Percentiles rank a stretch among this genome's conserved stretches.
Conservation (phyloP, 2,329 filamentous ascomycete species). For the Monosporascus sp. region DNA sequence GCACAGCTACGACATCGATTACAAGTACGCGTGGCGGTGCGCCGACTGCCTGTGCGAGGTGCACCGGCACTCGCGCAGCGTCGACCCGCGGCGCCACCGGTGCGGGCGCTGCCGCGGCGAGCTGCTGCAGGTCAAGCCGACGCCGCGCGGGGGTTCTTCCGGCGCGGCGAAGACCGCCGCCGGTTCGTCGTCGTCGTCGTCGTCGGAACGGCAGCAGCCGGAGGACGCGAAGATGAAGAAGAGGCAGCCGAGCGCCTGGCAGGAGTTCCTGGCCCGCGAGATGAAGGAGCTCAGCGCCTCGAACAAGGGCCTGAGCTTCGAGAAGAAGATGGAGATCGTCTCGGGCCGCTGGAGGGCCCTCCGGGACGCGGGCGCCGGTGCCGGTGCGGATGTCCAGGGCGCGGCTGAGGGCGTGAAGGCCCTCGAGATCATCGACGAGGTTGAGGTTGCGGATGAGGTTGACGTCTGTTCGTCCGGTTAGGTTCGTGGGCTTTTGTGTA, state of each 20-base stretch:
- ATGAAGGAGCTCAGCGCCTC: constrained; percentile 20
- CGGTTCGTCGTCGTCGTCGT: not conserved
- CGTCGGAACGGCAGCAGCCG: no score
- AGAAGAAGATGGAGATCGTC: constrained; percentile 63
- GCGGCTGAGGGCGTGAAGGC: not conserved
- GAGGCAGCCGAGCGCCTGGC: constrained; percentile 44
- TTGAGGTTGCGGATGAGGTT: not conserved
- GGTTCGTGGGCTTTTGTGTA: no score
- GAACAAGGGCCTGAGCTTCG: constrained; percentile 40
- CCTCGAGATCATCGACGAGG: not conserved
- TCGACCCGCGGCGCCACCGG: constrained; percentile 65
- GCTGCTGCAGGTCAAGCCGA: constrained; percentile 75
- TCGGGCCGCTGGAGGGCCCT: constrained; percentile 53
- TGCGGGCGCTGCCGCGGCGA: constrained; percentile 72
- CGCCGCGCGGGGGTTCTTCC: constrained; percentile 46
- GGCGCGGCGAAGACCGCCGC: constrained; percentile 3
- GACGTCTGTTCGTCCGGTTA: not conserved
- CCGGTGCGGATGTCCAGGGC: constrained; percentile 25
- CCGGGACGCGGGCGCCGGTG: not conserved
- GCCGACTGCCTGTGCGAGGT: constrained; percentile 63
- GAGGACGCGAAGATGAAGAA: constrained; percentile 5
- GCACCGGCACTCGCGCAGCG: constrained; percentile 80
- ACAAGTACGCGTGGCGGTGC: constrained; percentile 88
- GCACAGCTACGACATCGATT: constrained; percentile 85
- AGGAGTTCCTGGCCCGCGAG: constrained; percentile 36